These are phyloP conservation scores for Aegilops bicornis DNA, from an alignment of 176 grass and related monocot genomes.

Conservation along the genomic window DNA sequence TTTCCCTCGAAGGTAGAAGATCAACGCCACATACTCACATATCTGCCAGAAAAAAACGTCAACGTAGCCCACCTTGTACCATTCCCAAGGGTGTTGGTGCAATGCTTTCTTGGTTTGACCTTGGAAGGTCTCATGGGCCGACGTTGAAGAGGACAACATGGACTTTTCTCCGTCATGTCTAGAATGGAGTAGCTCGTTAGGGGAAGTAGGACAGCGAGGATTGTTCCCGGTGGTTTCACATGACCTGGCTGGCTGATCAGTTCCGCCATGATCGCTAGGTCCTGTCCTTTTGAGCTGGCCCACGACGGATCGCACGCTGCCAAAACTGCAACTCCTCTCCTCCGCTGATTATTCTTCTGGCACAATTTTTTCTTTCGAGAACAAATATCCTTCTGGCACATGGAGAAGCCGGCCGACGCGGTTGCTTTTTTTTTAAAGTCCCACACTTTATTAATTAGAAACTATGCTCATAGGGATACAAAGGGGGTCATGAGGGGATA, in stretches of 20 bases:
- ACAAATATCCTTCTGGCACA: background rate
- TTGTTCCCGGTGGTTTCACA: background rate
- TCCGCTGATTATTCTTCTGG: background rate
- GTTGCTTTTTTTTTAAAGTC: too few species aligned
- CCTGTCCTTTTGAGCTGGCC: slow-evolving; percentile 11
- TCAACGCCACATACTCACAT: background rate
- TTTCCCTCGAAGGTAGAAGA: background rate
- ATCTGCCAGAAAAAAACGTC: background rate
- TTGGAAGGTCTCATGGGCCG: background rate
- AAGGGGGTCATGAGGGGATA: too few species aligned
- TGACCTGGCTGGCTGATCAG: background rate
- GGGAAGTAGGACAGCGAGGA: slow-evolving; percentile 1
- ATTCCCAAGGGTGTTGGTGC: background rate
- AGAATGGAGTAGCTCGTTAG: background rate
- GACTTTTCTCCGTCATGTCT: background rate
- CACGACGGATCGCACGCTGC: background rate
- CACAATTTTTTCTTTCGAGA: background rate
- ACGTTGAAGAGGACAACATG: background rate
- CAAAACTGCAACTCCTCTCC: background rate
- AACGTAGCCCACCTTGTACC: background rate
- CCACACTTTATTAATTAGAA: too few species aligned
- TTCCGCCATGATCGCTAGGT: background rate
- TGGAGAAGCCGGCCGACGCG: background rate
- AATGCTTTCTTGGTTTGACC: background rate
- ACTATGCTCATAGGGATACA: too few species aligned